Evolutionary conservation across 305 asterid genomes (phyloP), one percentile per base, ranked within the genome.

Genomic region (Coffea humblotiana): DNA sequence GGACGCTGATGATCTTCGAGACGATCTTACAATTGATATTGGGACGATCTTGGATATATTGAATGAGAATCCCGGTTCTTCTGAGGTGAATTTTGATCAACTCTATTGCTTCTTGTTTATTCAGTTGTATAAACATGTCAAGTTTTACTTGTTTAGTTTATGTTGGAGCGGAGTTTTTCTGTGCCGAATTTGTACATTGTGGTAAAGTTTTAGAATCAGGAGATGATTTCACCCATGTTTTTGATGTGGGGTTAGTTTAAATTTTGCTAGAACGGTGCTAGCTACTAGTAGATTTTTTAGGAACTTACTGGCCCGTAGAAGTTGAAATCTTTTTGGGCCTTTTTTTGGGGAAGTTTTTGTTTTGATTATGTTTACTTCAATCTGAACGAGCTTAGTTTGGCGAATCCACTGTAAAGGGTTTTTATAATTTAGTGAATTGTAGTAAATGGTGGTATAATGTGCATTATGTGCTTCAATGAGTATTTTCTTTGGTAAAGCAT

Each of bases 21-120:
- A 60, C 65, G 65, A 8, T 27, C 65, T 21, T 1, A n/a, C 32
- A 16, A 78, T 84, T 6, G 87, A 84, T 72, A 23, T 81, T 8
- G 83, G 60, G 3, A 49, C 71, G 10, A 21, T 85, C 3, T 65
- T 71, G 75, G 74, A 66, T 52, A 65, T 79, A 0, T 43, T 82
- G 78, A 72, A 8, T 0, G 83, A 82, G 49, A 76, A 14, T 37
- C 85, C 79, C 16, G 77, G 65, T 15, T 18, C 83, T 54, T 27
- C 25, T 6, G 73, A 81, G 83, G 87, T 84, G 72, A 77, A 49
- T 49, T 79, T 56, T 73, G 61, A 40, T 67, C n/a, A 49, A 43
- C 27, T 54, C 15, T 70, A 68, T 54, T 47, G 16, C 29, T 47
- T 64, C 64, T 69, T 56, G 21, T n/a, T 48, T 77, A 0, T 54